Conservation (phyloP, 2,329 filamentous ascomycete species). For the Rutstroemia sydowiana region DNA sequence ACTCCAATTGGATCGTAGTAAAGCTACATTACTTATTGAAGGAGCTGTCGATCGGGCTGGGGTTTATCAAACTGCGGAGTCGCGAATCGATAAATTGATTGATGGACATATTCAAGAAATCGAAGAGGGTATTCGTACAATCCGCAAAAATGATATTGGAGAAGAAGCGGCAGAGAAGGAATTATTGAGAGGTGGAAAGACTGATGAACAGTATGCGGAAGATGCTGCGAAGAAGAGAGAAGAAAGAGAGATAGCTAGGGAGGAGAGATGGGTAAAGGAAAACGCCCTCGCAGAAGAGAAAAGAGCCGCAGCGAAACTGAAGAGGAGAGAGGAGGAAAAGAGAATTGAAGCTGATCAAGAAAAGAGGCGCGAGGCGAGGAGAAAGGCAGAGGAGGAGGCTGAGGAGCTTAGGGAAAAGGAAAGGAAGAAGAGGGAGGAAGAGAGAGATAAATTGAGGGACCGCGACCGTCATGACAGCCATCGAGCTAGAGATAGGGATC, state of each 20-base stretch:
- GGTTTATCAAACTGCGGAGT: slow-evolving; percentile 65
- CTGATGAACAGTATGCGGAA: slow-evolving; percentile 64
- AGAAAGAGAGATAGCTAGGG: slow-evolving; percentile 54
- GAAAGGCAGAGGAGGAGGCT: slow-evolving; percentile 23
- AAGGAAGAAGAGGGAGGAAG: slow-evolving; percentile 32
- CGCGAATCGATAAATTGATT: slow-evolving; percentile 60
- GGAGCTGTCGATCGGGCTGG: slow-evolving; percentile 70
- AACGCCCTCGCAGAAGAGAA: slow-evolving; percentile 54
- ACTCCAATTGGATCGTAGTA: slow-evolving; percentile 64
- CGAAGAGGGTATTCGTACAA: slow-evolving; percentile 60
- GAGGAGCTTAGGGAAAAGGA: slow-evolving; percentile 20
- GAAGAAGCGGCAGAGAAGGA: slow-evolving; percentile 61
- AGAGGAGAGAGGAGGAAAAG: slow-evolving; percentile 44
- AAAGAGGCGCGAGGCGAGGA: slow-evolving; percentile 31
- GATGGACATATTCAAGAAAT: slow-evolving; percentile 55
- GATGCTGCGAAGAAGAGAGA: slow-evolving; percentile 55
- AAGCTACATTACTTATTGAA: slow-evolving; percentile 69
- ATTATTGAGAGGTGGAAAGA: slow-evolving; percentile 57
- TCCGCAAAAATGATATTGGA: slow-evolving; percentile 61
- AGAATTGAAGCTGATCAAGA: slow-evolving; percentile 39
- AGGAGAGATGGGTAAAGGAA: slow-evolving; percentile 52
- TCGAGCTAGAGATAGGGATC: slow-evolving; percentile 16
- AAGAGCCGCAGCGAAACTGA: slow-evolving; percentile 43
- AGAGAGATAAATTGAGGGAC: slow-evolving; percentile 20
- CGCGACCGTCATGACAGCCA: slow-evolving; percentile 27